phyloP scores from a whole-genome alignment of 176 grass and related monocot genomes.

The Eremochloa ophiuroides region DNA sequence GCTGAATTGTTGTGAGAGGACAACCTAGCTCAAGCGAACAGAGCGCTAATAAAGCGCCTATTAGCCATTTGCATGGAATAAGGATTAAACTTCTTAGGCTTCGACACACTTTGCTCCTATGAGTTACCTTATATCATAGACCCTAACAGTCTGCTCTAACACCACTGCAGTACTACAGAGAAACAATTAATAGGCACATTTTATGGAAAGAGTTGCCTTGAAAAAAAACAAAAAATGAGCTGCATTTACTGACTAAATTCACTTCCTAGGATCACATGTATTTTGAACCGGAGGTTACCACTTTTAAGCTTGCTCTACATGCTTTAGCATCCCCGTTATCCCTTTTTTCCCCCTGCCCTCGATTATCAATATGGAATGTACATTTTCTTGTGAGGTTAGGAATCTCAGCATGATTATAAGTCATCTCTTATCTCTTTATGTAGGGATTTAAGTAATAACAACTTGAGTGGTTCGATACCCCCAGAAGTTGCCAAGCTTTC shows the following conservation, averaged over 20 bases:
- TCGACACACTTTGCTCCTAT: not conserved
- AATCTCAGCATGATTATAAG: not conserved
- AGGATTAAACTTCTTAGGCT: too few relatives aligned
- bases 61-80: too few relatives aligned
- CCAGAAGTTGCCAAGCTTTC: constrained; percentile 29
- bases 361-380: not conserved
- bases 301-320: not conserved
- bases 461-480: constrained; percentile 29
- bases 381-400: not conserved
- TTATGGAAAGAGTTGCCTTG: not conserved
- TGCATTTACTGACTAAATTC: not conserved
- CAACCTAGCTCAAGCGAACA: too few relatives aligned
- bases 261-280: not conserved
- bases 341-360: not conserved
- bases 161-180: not conserved
- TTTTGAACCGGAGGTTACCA: not conserved
- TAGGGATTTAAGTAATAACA: constrained; percentile 53
- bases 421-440: constrained; percentile 19
- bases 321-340: not conserved
- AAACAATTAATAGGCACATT: not conserved
- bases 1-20: too few relatives aligned
- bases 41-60: too few relatives aligned
- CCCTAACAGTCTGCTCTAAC: not conserved
- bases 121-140: not conserved
- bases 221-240: not conserved